Percentiles rank a stretch among this genome's conserved stretches.
These are phyloP conservation scores for Macrocybe gigantea DNA, from an alignment of 768 basidiomycete species.

Conservation along the genomic window DNA sequence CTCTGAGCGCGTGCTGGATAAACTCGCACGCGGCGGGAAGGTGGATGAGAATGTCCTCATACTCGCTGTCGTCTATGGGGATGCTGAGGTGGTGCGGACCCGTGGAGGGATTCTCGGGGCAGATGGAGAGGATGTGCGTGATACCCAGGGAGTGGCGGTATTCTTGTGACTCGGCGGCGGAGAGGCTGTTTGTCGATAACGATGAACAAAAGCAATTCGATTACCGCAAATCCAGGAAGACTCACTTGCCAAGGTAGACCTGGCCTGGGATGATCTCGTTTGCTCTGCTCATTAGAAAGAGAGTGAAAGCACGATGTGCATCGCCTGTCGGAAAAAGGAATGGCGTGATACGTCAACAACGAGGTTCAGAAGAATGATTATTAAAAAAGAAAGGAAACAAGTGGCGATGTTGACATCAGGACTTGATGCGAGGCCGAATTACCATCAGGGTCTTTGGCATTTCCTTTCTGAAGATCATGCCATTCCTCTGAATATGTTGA, in stretches of 20 bases:
- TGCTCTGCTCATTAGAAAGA: too few relatives aligned
- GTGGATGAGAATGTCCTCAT: conserved; percentile 56
- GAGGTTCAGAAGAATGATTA: too few relatives aligned
- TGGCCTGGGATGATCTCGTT: conserved; percentile 31
- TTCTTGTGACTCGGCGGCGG: conserved; percentile 27
- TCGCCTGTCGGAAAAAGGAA: too few relatives aligned
- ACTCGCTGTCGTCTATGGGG: conserved; percentile 38
- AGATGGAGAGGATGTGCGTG: conserved; percentile 54
- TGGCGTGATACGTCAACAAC: too few relatives aligned
- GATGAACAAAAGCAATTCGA: background rate
- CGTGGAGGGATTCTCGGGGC: conserved; percentile 44
- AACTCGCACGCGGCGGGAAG: conserved; percentile 54
- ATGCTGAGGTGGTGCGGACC: conserved; percentile 34
- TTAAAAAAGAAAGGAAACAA: too few relatives aligned
- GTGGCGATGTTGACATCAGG: too few relatives aligned
- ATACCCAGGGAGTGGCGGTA: conserved; percentile 29
- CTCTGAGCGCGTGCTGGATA: conserved; percentile 50
- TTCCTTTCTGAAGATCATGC: too few relatives aligned
- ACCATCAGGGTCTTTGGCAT: too few relatives aligned
- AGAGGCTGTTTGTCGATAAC: conserved; percentile 20
- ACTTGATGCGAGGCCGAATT: too few relatives aligned
- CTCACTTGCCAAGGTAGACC: conserved; percentile 39
- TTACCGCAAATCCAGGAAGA: conserved; percentile 3
- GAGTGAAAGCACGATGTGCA: too few relatives aligned
- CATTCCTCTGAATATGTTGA: too few relatives aligned